Percentiles rank a stretch among this genome's conserved stretches.
Conservation (phyloP, 2,329 filamentous ascomycete genomes). For the Trichoderma koningii region DNA sequence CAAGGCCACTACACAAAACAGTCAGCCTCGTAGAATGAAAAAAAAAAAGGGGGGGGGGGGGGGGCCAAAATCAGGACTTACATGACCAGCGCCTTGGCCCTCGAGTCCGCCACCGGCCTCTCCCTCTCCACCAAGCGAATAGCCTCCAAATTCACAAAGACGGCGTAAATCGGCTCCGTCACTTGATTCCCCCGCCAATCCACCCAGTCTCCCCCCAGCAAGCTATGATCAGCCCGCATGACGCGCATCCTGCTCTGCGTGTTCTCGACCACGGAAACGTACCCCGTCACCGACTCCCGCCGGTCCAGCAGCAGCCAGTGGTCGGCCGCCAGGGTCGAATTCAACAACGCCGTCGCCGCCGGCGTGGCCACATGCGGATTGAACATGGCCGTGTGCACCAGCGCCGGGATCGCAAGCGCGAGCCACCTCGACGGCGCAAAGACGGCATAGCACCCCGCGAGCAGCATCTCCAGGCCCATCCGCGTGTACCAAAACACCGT, state of each 20-base stretch:
- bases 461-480: slow-evolving; percentile 68
- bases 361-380: slow-evolving; percentile 74
- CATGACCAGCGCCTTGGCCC: slow-evolving; percentile 83
- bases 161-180: slow-evolving; percentile 86
- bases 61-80: no score
- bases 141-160: slow-evolving; percentile 95
- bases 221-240: slow-evolving; percentile 89
- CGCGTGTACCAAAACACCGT: slow-evolving; percentile 66
- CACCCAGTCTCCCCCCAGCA: slow-evolving; percentile 91
- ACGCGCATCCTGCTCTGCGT: slow-evolving; percentile 70
- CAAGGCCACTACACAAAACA: slow-evolving; percentile 67
- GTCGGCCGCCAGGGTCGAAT: slow-evolving; percentile 63
- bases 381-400: slow-evolving; percentile 68
- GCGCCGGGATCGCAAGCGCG: slow-evolving; percentile 67
- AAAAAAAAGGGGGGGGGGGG: not conserved
- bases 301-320: slow-evolving; percentile 79
- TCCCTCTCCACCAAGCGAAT: slow-evolving; percentile 73
- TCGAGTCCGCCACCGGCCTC: slow-evolving; percentile 56
- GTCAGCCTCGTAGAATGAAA: not conserved
- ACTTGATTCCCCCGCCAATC: slow-evolving; percentile 56
- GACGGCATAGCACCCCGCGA: slow-evolving; percentile 65
- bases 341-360: slow-evolving; percentile 62
- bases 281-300: slow-evolving; percentile 84
- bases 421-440: slow-evolving; percentile 70
- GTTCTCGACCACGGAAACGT: slow-evolving; percentile 87